A percentile compares a stretch with the other conserved stretches of the same genome.
phyloP scores from a whole-genome alignment of 257 asterid species.

The Penstemon davidsonii region DNA sequence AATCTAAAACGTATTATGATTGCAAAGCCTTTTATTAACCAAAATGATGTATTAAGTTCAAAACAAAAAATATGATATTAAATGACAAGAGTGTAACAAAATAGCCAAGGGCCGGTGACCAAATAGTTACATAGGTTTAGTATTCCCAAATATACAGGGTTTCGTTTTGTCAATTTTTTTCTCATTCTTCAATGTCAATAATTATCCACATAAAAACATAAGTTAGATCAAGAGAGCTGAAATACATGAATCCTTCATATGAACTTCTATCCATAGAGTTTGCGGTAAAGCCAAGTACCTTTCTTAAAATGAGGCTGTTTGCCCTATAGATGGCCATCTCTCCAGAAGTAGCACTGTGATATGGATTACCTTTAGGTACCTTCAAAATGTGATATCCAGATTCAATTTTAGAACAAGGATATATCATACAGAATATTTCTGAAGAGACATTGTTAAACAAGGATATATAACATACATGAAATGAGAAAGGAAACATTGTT shows the following conservation, averaged over 20 bases:
- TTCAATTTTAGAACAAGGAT: constrained; percentile 26
- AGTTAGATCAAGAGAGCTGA: neutral
- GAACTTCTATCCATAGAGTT: constrained; percentile 22
- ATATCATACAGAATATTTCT: constrained; percentile 11
- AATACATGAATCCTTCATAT: constrained; percentile 3
- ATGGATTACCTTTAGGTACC: constrained; percentile 98
- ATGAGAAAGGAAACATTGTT: too few relatives aligned
- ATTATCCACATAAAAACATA: neutral
- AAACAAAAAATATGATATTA: neutral
- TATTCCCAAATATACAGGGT: neutral
- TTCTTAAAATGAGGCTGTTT: constrained; percentile 76
- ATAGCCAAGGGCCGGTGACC: neutral
- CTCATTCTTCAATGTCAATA: neutral
- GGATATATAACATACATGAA: too few relatives aligned
- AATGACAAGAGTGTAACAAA: neutral
- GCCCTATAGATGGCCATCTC: constrained; percentile 95
- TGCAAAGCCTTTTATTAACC: neutral
- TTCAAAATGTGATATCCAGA: constrained; percentile 34
- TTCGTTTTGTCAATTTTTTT: neutral
- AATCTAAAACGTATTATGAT: too few relatives aligned
- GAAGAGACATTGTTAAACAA: neutral
- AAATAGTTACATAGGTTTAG: neutral
- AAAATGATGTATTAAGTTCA: constrained; percentile 2
- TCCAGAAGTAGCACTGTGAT: constrained; percentile 99
- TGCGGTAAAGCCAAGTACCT: constrained; percentile 50